Base-by-base conservation (phyloP, 2,329 filamentous ascomycete species). In the Xylaria multiplex region DNA sequence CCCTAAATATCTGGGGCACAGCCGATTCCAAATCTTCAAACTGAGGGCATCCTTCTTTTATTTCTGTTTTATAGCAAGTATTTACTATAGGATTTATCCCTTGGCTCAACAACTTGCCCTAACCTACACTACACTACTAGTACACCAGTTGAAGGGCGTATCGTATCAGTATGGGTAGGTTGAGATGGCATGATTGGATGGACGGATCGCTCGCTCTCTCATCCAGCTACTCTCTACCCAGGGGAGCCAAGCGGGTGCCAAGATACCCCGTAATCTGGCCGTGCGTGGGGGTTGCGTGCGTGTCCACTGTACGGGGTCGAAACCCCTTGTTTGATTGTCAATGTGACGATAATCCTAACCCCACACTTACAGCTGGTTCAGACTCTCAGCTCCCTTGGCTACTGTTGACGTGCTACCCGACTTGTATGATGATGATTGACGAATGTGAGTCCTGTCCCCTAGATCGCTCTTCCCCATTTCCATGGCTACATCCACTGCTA, bases 221-320 rank as follows among this genome's bases (percentile, higher is more conserved):
- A 59, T 65, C 56, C 46, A 37, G 42, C 56, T 32, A 40, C 30
- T 32, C 48, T 42, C 57, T 58, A 57, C 53, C 54, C 54, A 40
- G 52, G 32, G 42, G 46, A 55, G 66, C 56, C 66, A 66, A 63
- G 60, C 27, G 16, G 43, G 40, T 54, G 59, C 67, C 62, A 65
- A 69, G 65, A 62, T 56, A 67, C 62, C 58, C 66, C 62, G 60
- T 67, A 67, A 64, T 65, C 68, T 67, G 60, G 64, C 37, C 27
- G 55, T 45, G 65, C 67, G 69, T 72, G 70, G 70, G 70, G 70
- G 70, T 69, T 68, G 53, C 52, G 55, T 60, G 53, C 40, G 54
- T 58, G 62, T 62, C 64, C 67, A 63, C 69, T 70, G 67, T 69
- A 74, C 68, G 73, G 74, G 72, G 73, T 74, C 68, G 68, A 72